phyloP scores from a whole-genome alignment of 1,284 basidiomycete genomes.

The Cutaneotrichosporon sp. region DNA sequence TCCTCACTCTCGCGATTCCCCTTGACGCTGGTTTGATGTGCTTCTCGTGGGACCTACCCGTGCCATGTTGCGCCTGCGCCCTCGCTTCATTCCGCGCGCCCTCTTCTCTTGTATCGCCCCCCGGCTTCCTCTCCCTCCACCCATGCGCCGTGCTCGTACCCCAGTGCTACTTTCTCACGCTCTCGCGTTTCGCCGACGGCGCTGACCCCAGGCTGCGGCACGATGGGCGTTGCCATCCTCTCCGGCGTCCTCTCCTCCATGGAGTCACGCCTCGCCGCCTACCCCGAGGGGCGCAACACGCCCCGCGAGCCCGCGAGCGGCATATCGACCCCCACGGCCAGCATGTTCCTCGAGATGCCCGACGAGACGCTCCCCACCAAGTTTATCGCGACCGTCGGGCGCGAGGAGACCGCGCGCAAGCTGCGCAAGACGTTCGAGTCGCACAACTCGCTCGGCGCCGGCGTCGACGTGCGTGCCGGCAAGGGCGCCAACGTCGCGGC shows the following conservation, averaged over 20 bases:
- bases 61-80: too few relatives aligned
- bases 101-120: too few relatives aligned
- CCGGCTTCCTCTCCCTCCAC: too few relatives aligned
- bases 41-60: too few relatives aligned
- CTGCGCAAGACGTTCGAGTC: slow-evolving; percentile 66
- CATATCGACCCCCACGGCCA: slow-evolving; percentile 69
- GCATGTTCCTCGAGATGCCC: slow-evolving; percentile 53
- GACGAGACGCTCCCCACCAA: slow-evolving; percentile 72
- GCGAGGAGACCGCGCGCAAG: slow-evolving; percentile 73
- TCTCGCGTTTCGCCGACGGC: too few relatives aligned
- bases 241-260: slow-evolving; percentile 62
- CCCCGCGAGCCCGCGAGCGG: slow-evolving; percentile 70
- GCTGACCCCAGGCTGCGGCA: slow-evolving; percentile 78
- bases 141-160: too few relatives aligned
- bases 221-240: slow-evolving; percentile 95
- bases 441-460: slow-evolving; percentile 60
- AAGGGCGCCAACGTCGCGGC: slow-evolving; percentile 68
- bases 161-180: too few relatives aligned
- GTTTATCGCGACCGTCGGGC: slow-evolving; percentile 85
- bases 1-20: too few relatives aligned
- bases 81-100: too few relatives aligned
- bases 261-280: slow-evolving; percentile 39
- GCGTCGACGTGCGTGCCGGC: slow-evolving; percentile 69
- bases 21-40: too few relatives aligned
- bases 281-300: slow-evolving; percentile 20